Percentiles rank a stretch among this genome's conserved stretches.
Conservation (phyloP, 768 basidiomycete species). For the Candolleomyces aberdarensis region DNA sequence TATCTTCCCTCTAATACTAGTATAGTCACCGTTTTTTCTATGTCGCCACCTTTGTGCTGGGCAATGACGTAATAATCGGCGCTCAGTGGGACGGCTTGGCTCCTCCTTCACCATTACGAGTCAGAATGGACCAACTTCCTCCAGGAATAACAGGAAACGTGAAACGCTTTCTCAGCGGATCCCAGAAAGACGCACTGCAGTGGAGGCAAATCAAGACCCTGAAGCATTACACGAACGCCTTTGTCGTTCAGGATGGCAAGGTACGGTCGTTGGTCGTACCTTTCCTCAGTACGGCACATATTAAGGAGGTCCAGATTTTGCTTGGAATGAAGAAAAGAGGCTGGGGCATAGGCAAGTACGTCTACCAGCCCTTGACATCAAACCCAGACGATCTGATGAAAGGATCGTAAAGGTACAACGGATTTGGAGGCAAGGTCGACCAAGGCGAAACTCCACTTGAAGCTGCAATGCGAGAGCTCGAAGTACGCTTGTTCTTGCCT, state of each 20-base stretch:
- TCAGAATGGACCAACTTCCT: conserved; percentile 24
- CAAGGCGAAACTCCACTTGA: conserved; percentile 60
- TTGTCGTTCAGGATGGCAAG: conserved; percentile 53
- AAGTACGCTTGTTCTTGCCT: conserved; percentile 32
- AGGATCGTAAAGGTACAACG: conserved; percentile 61
- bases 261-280: conserved; percentile 29
- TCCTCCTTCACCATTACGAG: too few relatives aligned
- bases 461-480: conserved; percentile 75
- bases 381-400: background rate
- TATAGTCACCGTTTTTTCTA: too few relatives aligned
- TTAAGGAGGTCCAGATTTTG: too few relatives aligned
- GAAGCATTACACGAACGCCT: conserved; percentile 69
- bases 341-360: conserved; percentile 62
- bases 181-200: conserved; percentile 27
- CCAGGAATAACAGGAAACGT: conserved; percentile 42
- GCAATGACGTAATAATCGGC: too few relatives aligned
- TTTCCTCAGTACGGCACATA: too few relatives aligned
- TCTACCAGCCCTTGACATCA: background rate
- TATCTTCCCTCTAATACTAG: too few relatives aligned
- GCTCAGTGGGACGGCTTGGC: too few relatives aligned
- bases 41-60: too few relatives aligned
- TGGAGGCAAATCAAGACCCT: conserved; percentile 46
- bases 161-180: conserved; percentile 31
- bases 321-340: conserved; percentile 81
- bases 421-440: conserved; percentile 87